These are phyloP conservation scores for Kurtzmaniella quercitrusa DNA, from an alignment of 1,139 yeast species.

Conservation along the genomic window DNA sequence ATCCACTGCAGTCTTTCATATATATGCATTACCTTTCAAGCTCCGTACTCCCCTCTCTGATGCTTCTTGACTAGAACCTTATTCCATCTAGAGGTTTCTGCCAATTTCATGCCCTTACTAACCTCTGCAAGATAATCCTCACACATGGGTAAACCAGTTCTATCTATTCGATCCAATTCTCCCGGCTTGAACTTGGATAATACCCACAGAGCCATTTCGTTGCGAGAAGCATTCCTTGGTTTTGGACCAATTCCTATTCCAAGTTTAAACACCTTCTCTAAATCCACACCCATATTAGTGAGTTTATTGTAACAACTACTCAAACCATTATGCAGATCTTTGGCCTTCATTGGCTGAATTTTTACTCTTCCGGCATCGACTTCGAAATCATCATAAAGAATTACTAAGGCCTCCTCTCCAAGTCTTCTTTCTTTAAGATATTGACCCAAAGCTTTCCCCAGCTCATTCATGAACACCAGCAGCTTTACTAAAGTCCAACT, in stretches of 20 bases:
- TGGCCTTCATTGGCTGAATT: constrained; percentile 26
- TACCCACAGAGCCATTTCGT: constrained; percentile 40
- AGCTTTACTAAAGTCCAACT: constrained; percentile 18
- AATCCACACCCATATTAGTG: constrained; percentile 17
- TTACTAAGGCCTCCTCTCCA: constrained; percentile 14
- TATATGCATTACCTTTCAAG: neutral
- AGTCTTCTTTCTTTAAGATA: constrained; percentile 15
- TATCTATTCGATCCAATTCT: constrained; percentile 17
- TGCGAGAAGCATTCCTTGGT: constrained; percentile 30
- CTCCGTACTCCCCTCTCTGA: constrained; percentile 5
- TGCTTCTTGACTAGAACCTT: constrained; percentile 5
- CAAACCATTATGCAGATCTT: constrained; percentile 42
- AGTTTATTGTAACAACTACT: constrained; percentile 6
- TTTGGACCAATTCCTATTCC: constrained; percentile 47
- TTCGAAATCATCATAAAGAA: constrained; percentile 43
- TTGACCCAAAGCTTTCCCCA: constrained; percentile 26
- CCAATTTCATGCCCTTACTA: constrained; percentile 1
- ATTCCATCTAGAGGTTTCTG: constrained; percentile 5
- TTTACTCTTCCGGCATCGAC: constrained; percentile 24
- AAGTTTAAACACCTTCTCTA: constrained; percentile 22
- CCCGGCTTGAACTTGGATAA: constrained; percentile 23
- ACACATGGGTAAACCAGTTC: constrained; percentile 4
- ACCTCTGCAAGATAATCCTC: constrained; percentile 5
- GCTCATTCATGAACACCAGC: constrained; percentile 40
- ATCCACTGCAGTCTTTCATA: too few species aligned